These are phyloP conservation scores for Aspergillus spinulosporus DNA, from an alignment of 2,329 filamentous ascomycete genomes.

Conservation along the genomic window DNA sequence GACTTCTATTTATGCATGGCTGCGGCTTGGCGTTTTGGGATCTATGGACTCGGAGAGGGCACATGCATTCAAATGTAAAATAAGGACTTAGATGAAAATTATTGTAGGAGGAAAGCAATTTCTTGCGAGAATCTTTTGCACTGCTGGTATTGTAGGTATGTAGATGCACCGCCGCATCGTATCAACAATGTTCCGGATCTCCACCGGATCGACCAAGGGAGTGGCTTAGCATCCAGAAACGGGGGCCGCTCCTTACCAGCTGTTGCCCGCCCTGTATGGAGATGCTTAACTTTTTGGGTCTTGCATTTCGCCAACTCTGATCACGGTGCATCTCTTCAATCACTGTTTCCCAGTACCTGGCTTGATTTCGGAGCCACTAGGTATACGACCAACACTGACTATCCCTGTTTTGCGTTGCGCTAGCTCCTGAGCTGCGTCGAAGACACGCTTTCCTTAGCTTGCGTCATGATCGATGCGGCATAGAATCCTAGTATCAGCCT, in stretches of 20 bases:
- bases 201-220: constrained; percentile 34
- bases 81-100: neutral
- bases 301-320: constrained; percentile 2
- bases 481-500: constrained; percentile 13
- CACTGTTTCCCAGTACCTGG: neutral
- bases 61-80: neutral
- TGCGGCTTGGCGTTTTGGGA: constrained; percentile 6
- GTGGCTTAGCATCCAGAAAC: constrained; percentile 26
- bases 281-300: constrained; percentile 1
- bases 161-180: constrained; percentile 33
- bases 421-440: constrained; percentile 12
- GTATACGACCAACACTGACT: neutral
- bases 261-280: constrained; percentile 4
- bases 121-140: neutral
- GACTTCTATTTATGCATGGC: constrained; percentile 11
- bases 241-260: constrained; percentile 18
- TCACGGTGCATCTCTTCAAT: neutral
- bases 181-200: constrained; percentile 32
- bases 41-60: neutral
- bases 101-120: neutral
- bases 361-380: neutral
- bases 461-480: constrained; percentile 29
- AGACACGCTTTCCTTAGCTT: constrained; percentile 14
- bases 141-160: neutral
- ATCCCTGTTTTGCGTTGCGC: constrained; percentile 8